Evolutionary conservation across 495 filamentous ascomycete genomes (phyloP).

Genomic region (Xylaria nigripes): DNA sequence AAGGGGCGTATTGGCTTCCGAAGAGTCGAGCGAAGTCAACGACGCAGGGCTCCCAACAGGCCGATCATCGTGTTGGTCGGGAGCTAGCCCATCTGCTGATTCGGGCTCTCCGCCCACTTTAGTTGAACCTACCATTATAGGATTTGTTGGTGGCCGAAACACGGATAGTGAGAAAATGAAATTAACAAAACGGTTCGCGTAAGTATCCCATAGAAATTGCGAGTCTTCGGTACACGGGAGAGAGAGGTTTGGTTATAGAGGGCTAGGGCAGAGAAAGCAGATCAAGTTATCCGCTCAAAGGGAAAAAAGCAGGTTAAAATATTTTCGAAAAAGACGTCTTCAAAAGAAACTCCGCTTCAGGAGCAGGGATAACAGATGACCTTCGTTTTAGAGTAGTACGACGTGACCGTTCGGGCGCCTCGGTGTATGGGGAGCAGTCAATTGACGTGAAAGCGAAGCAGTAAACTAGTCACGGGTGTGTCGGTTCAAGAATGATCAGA

Average conservation of each 20-base stretch:
- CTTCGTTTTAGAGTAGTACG: neutral
- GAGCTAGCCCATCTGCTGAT: conserved; percentile 31
- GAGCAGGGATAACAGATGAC: neutral
- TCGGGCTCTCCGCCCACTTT: conserved; percentile 25
- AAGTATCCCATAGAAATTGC: conserved; percentile 2
- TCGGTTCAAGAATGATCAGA: neutral
- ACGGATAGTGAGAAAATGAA: conserved; percentile 1
- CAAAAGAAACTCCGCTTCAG: neutral
- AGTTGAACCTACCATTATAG: conserved; percentile 27
- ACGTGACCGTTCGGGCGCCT: neutral
- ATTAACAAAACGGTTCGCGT: conserved; percentile 1
- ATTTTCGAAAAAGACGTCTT: neutral
- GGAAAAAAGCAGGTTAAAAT: neutral
- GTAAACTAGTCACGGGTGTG: neutral
- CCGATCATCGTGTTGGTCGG: conserved; percentile 22
- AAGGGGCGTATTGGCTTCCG: conserved; percentile 40
- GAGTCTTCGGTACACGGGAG: neutral
- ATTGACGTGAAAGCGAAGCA: neutral
- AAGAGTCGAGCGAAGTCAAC: conserved; percentile 35
- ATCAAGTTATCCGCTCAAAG: neutral
- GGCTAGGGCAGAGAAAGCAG: neutral
- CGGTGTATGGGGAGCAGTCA: neutral
- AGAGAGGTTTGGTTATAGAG: neutral
- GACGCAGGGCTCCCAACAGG: conserved; percentile 28
- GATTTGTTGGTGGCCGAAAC: conserved; percentile 1